Base-by-base conservation (phyloP, 441 rosid genomes). In the Mallotus japonicus region DNA sequence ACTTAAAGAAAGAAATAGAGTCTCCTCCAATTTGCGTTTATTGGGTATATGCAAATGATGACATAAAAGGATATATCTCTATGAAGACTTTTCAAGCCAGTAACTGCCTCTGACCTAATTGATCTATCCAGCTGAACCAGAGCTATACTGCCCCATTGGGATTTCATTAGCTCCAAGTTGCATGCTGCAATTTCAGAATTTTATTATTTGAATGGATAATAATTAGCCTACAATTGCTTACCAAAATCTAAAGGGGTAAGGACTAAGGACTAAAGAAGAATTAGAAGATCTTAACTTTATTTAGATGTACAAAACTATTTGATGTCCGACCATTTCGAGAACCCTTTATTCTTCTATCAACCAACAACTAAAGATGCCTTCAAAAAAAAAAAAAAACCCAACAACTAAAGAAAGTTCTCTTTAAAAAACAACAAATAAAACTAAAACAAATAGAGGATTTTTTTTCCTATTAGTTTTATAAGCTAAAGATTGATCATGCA, bases 161-260 rank as follows among this genome's bases (percentile, higher is more conserved):
- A 24, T 24, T 24, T 24, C 28, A 22, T 11, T 9, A 49, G 53
- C 62, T 58, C 28, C 62, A 58, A 22, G 62, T 58, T 58, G 62
- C 28, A 58, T n/a, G n/a, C n/a, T 58, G 28, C 34, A 22, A 22
- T 58, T 13, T 3, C 28, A 58, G 14, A 40, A 40, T 62, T 34
- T 63, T 65, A 22, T 14, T 19, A 14, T 14, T 46, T 44, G 12
- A 4, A 4, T 47, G 56, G 53, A 46, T 20, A 42, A 64, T 3
- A 64, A 44, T 64, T 47, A 46, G 34, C 69, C 69, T 6, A 22
- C 55, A 47, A 47, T 14, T 65, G 69, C 32, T 67, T 15, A 50
- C 44, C 58, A 22, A 50, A 22, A 49, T 66, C 44, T 49, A 50
- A 15, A 22, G n/a, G 69, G 8, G 9, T 65, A 1, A 22, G 8